Evolutionary conservation across 495 filamentous ascomycete species (phyloP).

Genomic region (Massariosphaeria phaeospora): DNA sequence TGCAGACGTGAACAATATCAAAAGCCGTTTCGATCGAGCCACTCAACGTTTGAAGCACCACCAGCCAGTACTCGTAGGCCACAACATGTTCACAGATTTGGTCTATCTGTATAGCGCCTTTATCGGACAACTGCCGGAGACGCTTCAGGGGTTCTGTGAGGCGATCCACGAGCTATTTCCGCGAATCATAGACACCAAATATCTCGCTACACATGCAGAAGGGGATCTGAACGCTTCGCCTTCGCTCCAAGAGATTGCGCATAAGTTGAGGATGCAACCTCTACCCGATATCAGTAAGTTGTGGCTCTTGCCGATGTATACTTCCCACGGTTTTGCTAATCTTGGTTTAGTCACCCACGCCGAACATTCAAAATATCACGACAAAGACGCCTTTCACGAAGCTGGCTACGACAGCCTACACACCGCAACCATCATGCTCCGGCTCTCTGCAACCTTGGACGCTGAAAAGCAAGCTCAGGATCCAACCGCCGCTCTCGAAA

Average conservation of each 20-base stretch:
- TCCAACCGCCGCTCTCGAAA: neutral
- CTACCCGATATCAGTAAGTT: slow-evolving; percentile 48
- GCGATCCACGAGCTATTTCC: slow-evolving; percentile 59
- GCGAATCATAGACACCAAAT: slow-evolving; percentile 71
- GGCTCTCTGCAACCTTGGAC: slow-evolving; percentile 53
- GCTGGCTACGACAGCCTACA: slow-evolving; percentile 72
- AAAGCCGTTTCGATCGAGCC: slow-evolving; percentile 37
- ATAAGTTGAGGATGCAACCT: slow-evolving; percentile 39
- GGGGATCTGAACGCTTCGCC: slow-evolving; percentile 49
- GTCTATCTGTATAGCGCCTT: slow-evolving; percentile 67
- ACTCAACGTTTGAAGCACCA: slow-evolving; percentile 44
- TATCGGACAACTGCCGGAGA: slow-evolving; percentile 59
- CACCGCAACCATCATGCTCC: slow-evolving; percentile 61
- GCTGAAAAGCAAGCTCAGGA: slow-evolving; percentile 6
- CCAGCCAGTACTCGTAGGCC: slow-evolving; percentile 59
- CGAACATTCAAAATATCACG: slow-evolving; percentile 48
- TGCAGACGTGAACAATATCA: slow-evolving; percentile 33
- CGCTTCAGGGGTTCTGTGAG: slow-evolving; percentile 55
- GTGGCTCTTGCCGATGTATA: neutral
- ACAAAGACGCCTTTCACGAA: slow-evolving; percentile 50
- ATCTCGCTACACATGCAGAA: slow-evolving; percentile 57
- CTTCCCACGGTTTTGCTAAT: slow-evolving; percentile 13
- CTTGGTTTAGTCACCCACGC: slow-evolving; percentile 38
- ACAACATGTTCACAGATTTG: slow-evolving; percentile 74
- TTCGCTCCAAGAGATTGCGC: slow-evolving; percentile 50